Evolutionary conservation across 2,329 filamentous ascomycete genomes (phyloP), one percentile per base, ranked within the genome.

Genomic region (Parascedosporium putredinis): DNA sequence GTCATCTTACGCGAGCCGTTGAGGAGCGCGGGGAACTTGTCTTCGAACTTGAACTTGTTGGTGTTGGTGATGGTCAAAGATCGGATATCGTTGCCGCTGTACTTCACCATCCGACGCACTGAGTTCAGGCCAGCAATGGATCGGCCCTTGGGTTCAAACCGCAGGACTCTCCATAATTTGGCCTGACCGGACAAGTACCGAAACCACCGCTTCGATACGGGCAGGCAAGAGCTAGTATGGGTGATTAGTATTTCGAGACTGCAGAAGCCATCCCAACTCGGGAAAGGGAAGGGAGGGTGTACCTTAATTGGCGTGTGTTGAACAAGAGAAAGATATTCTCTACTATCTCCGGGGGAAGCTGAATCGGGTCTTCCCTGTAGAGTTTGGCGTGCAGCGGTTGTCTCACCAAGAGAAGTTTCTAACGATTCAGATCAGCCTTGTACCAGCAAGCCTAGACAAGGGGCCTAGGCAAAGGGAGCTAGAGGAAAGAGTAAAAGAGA

Each of bases 361-460:
- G 18, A 7, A 55, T 16, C 24, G 48, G 47, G 31, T 55, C 48
- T 2, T 43, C n/a, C 5, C 24, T 42, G 36, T 14, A 40, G 24
- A 46, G 42, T 27, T 50, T 50, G 25, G 23, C 8, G 14, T 49
- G 44, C 9, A 53, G 34, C 3, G 51, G 38, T 10, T 47, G 22
- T n/a, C 45, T 27, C 23, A 53, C 20, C 2, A 38, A n/a, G 24
- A 52, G 23, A 1, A 55, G 40, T n/a, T 44, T 50, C 49, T 62
- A 23, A 55, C 5, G 18, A 12, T n/a, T 10, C n/a, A n/a, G n/a
- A n/a, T n/a, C n/a, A n/a, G n/a, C n/a, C n/a, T n/a, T n/a, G n/a
- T n/a, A n/a, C n/a, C n/a, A n/a, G n/a, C n/a, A n/a, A n/a, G 18
- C 9, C 10, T 45, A 27, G 38, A 25, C 31, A 24, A 18, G 2